Evolutionary conservation across 176 grass and related monocot species (phyloP).

Genomic region (Aegilops longissima): DNA sequence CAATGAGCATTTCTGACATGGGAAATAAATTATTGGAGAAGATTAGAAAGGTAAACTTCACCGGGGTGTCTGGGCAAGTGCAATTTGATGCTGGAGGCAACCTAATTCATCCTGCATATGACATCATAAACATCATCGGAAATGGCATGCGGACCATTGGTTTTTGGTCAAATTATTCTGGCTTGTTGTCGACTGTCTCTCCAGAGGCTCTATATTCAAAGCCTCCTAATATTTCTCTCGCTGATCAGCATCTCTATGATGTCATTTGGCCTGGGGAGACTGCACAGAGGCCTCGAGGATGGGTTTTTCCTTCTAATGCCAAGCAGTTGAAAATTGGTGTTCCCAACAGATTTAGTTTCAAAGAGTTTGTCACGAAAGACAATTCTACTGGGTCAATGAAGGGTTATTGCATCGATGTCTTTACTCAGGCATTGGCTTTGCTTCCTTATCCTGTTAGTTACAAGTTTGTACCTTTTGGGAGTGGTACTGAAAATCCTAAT

Average conservation of each 20-base stretch:
- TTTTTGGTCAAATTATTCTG: conserved; percentile 95
- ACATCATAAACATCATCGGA: conserved; percentile 82
- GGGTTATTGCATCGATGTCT: conserved; percentile 93
- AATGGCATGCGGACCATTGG: conserved; percentile 73
- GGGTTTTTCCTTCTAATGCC: conserved; percentile 72
- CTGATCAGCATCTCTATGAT: conserved; percentile 60
- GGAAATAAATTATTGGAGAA: conserved; percentile 58
- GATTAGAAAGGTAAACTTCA: conserved; percentile 63
- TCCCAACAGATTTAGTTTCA: conserved; percentile 74
- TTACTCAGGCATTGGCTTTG: conserved; percentile 74
- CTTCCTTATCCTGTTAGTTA: conserved; percentile 93
- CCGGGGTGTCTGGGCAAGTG: conserved; percentile 60
- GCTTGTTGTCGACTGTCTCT: conserved; percentile 46
- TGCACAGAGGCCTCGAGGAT: conserved; percentile 77
- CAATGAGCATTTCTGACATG: conserved; percentile 75
- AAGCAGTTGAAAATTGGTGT: conserved; percentile 85
- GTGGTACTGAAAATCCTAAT: conserved; percentile 61
- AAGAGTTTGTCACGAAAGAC: conserved; percentile 60
- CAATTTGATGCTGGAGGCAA: conserved; percentile 55
- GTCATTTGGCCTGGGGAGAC: conserved; percentile 93
- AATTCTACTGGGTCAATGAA: conserved; percentile 54
- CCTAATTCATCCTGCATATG: conserved; percentile 78
- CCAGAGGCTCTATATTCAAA: conserved; percentile 77
- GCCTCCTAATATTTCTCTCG: conserved; percentile 61
- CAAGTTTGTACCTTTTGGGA: conserved; percentile 76